phyloP scores from a whole-genome alignment of 2,329 filamentous ascomycete genomes.

The Fusarium tricinctum region DNA sequence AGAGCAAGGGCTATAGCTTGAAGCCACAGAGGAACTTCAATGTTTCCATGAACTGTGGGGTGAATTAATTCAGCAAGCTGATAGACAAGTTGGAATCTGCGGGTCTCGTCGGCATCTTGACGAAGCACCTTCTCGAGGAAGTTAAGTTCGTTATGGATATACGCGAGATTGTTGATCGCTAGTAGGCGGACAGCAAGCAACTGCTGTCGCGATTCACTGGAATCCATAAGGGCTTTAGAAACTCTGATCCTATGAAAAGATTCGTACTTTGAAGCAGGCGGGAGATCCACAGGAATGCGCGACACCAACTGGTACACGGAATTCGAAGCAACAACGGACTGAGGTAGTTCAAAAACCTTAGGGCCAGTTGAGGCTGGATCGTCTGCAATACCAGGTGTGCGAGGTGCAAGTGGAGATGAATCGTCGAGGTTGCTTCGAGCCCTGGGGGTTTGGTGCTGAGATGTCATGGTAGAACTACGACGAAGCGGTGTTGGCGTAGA shows the following conservation, averaged over 20 bases:
- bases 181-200: conserved; percentile 86
- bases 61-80: conserved; percentile 94
- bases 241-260: conserved; percentile 85
- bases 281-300: conserved; percentile 73
- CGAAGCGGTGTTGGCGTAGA: conserved; percentile 82
- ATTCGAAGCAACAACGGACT: conserved; percentile 65
- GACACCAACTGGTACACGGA: conserved; percentile 70
- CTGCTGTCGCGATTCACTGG: conserved; percentile 76
- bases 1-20: conserved; percentile 86
- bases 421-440: conserved; percentile 56
- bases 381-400: conserved; percentile 57
- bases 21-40: conserved; percentile 78
- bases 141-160: conserved; percentile 84
- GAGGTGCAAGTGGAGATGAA: conserved; percentile 64
- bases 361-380: conserved; percentile 60
- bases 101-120: conserved; percentile 89
- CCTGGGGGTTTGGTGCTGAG: conserved; percentile 60
- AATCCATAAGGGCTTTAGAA: conserved; percentile 81
- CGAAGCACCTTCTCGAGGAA: conserved; percentile 89
- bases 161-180: conserved; percentile 90
- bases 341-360: conserved; percentile 75
- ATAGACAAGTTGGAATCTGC: conserved; percentile 88
- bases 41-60: conserved; percentile 78
- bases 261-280: conserved; percentile 82
- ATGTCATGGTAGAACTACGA: conserved; percentile 71